phyloP scores from a whole-genome alignment of 2,329 filamentous ascomycete species.

The Colletotrichum falcatum region DNA sequence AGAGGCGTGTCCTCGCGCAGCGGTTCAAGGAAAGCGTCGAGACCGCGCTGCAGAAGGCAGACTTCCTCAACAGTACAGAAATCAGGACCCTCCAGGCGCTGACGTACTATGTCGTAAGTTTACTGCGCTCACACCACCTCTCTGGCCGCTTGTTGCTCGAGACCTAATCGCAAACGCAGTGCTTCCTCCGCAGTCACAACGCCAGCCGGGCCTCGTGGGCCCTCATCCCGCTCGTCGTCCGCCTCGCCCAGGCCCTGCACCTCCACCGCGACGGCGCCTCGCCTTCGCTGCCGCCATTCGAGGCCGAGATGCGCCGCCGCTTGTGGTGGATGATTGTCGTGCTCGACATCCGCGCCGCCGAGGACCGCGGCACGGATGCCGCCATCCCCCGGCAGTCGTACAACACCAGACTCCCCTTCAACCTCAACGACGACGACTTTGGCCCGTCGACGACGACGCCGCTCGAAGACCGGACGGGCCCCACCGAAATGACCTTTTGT shows the following conservation, averaged over 20 bases:
- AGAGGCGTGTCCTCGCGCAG: constrained; percentile 48
- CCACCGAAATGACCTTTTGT: constrained; percentile 56
- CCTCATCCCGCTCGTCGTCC: constrained; percentile 54
- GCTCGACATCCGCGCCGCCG: constrained; percentile 67
- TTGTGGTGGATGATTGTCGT: constrained; percentile 73
- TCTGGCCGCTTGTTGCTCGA: neutral
- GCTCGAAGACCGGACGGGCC: constrained; percentile 51
- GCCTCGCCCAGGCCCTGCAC: constrained; percentile 57
- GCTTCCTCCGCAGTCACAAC: constrained; percentile 53
- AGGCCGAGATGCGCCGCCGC: constrained; percentile 70
- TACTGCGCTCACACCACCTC: neutral
- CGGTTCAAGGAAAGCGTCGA: constrained; percentile 52
- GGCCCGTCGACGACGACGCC: constrained; percentile 53
- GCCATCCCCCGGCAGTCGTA: constrained; percentile 57
- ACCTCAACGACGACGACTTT: constrained; percentile 66
- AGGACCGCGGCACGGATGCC: constrained; percentile 63
- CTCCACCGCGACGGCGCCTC: constrained; percentile 58
- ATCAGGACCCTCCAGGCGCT: constrained; percentile 57
- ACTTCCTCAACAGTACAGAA: constrained; percentile 56
- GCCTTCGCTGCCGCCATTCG: constrained; percentile 58
- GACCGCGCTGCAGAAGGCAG: constrained; percentile 54
- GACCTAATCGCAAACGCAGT: constrained; percentile 36
- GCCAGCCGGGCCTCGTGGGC: constrained; percentile 57
- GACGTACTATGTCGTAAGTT: constrained; percentile 53
- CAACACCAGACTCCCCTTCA: constrained; percentile 62